Evolutionary conservation across 108 stramenopile species (phyloP), one percentile per base, ranked within the genome.

Genomic region (Pseudonitzschia pungens): DNA sequence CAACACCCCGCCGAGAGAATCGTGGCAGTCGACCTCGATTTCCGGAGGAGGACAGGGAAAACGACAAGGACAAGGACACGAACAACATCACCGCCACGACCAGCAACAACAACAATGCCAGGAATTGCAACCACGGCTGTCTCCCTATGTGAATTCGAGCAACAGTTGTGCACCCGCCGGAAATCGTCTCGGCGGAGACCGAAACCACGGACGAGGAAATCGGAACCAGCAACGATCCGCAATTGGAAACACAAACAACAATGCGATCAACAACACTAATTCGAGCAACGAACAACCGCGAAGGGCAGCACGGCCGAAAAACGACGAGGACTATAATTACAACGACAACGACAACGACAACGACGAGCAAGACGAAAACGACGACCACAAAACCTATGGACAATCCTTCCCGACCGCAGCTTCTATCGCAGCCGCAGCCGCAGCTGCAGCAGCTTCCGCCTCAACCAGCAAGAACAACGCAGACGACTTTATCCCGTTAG

Each of bases 291-390:
- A 62, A 26, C 21, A 42, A 3, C 16, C 33, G 11, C 4, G 4
- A 33, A 11, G 33, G 15, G 40, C 15, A 62, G 60, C 60, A 15
- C 32, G 14, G 40, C 60, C 32, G 2, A 62, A 62, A 62, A 62
- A 62, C n/a, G 60, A 62, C 33, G 33, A 62, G 36, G 60, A 62
- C 31, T 62, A 62, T 20, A 62, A 62, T 62, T 62, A 62, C 60
- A 29, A 33, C 36, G 32, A 62, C 29, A 3, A 26, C n/a, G n/a
- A n/a, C 5, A 21, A 5, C 5, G 52, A 16, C 51, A 71, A 40
- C 70, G 36, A n/a, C 67, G 15, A 2, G 8, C 41, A 31, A 10
- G 44, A 21, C 36, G 44, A 26, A 26, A 4, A 32, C 42, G 31
- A 43, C n/a, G 67, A 50, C 29, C 24, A 22, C 27, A 27, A 24